Evolutionary conservation across 2,329 filamentous ascomycete genomes (phyloP).

Genomic region (Sporothrix sp.): DNA sequence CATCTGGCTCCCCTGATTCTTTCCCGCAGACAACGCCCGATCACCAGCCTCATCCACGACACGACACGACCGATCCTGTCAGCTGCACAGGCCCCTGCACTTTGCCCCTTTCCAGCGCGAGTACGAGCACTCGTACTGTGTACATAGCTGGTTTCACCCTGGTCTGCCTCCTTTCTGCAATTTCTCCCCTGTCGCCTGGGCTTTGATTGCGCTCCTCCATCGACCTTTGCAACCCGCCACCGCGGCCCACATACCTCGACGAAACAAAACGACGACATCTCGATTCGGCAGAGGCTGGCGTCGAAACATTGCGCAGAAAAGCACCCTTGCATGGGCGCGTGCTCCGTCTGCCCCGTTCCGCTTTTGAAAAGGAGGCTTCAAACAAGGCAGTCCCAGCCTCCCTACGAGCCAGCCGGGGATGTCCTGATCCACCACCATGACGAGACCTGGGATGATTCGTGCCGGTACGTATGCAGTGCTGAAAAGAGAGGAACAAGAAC

Average conservation of each 20-base stretch:
- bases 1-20: neutral
- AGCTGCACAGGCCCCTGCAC: constrained; percentile 2
- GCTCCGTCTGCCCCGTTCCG: too few relatives aligned
- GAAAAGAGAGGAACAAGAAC: neutral
- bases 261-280: neutral
- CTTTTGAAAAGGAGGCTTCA: too few relatives aligned
- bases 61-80: neutral
- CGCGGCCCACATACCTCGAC: constrained; percentile 12
- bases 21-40: neutral
- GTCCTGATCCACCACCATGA: constrained; percentile 40
- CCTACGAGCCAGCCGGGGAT: too few relatives aligned
- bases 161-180: constrained; percentile 17
- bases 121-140: too few relatives aligned
- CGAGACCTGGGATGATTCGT: constrained; percentile 49
- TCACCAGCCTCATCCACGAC: neutral
- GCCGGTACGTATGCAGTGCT: constrained; percentile 39
- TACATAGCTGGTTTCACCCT: too few relatives aligned
- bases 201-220: constrained; percentile 1
- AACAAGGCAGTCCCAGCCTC: neutral
- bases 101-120: too few relatives aligned
- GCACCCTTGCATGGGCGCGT: too few relatives aligned
- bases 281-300: constrained; percentile 3
- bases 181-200: constrained; percentile 15
- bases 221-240: constrained; percentile 10
- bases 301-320: neutral